Conservation (phyloP, 2,329 filamentous ascomycete genomes). For the Aspergillus pseudoviridinutans region DNA sequence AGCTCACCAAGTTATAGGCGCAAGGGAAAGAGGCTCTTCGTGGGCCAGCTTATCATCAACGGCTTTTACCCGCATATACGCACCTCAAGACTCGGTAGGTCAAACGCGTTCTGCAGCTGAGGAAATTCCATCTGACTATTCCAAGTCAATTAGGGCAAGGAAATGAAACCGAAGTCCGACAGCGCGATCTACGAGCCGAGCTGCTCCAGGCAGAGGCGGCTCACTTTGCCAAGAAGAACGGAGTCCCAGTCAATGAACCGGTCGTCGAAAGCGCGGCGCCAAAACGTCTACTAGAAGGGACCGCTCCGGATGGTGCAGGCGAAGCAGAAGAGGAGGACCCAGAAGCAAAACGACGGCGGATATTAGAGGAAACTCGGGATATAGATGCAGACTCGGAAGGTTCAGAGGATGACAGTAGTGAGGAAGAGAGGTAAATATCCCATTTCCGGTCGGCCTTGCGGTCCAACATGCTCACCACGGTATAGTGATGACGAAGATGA, state of each 20-base stretch:
- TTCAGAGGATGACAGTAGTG: slow-evolving; percentile 56
- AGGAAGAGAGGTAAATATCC: slow-evolving; percentile 53
- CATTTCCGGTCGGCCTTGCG: too few relatives aligned
- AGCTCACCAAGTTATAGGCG: slow-evolving; percentile 52
- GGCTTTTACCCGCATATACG: slow-evolving; percentile 88
- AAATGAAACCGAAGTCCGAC: slow-evolving; percentile 65
- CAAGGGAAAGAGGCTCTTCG: slow-evolving; percentile 91
- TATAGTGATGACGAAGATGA: slow-evolving; percentile 68
- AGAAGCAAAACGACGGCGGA: slow-evolving; percentile 77
- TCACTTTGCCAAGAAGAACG: slow-evolving; percentile 81
- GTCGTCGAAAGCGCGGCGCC: slow-evolving; percentile 37
- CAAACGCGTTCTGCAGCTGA: not conserved
- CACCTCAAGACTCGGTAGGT: slow-evolving; percentile 78
- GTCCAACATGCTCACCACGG: slow-evolving; percentile 28
- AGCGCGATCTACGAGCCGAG: slow-evolving; percentile 82
- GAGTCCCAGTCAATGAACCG: slow-evolving; percentile 51
- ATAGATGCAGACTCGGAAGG: slow-evolving; percentile 78
- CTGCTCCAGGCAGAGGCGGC: slow-evolving; percentile 83
- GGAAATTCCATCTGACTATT: slow-evolving; percentile 13
- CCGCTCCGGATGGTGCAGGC: slow-evolving; percentile 31
- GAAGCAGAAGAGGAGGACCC: slow-evolving; percentile 54
- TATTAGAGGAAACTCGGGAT: slow-evolving; percentile 82
- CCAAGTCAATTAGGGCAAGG: slow-evolving; percentile 79
- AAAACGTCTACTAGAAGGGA: slow-evolving; percentile 63
- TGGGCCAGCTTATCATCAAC: slow-evolving; percentile 92